Conservation (phyloP, 2,329 filamentous ascomycete species). For the Macrophomina tecta region DNA sequence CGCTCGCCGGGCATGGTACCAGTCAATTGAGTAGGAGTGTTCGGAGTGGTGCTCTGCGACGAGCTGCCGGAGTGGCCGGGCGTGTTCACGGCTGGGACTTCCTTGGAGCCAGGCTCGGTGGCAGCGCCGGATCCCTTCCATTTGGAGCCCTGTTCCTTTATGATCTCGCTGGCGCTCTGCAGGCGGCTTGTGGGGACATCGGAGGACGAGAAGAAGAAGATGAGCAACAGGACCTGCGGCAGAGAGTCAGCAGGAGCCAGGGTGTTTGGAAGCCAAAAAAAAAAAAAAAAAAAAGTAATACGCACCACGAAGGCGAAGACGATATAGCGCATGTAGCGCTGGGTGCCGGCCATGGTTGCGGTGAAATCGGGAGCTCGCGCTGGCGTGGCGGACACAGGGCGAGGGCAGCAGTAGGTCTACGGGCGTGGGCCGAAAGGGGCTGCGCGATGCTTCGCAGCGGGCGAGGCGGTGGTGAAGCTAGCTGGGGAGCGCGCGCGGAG, state of each 20-base stretch:
- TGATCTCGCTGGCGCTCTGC: slow-evolving; percentile 41
- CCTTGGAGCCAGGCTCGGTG: slow-evolving; percentile 17
- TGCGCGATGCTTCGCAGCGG: slow-evolving; percentile 1
- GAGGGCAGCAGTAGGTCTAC: background rate
- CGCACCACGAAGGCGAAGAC: slow-evolving; percentile 84
- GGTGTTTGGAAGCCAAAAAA: background rate
- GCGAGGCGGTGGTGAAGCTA: background rate
- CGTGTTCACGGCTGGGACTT: slow-evolving; percentile 1
- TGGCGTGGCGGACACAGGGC: background rate
- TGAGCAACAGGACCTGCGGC: slow-evolving; percentile 66
- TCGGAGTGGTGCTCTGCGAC: slow-evolving; percentile 39
- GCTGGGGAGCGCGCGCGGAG: slow-evolving; percentile 1
- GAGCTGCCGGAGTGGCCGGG: slow-evolving; percentile 3
- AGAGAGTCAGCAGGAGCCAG: slow-evolving; percentile 12
- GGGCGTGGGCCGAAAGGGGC: slow-evolving; percentile 16
- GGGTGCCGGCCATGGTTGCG: slow-evolving; percentile 68
- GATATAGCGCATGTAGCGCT: slow-evolving; percentile 74
- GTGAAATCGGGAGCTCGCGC: background rate
- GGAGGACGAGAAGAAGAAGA: slow-evolving; percentile 80
- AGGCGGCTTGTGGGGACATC: slow-evolving; percentile 45
- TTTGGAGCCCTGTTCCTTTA: slow-evolving; percentile 38
- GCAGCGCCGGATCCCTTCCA: slow-evolving; percentile 27
- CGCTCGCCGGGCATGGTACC: slow-evolving; percentile 68
- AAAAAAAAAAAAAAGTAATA: slow-evolving; percentile 31
- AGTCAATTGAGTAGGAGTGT: slow-evolving; percentile 39